phyloP scores from a whole-genome alignment of 1,284 basidiomycete species.

The Puccinia novopanici region DNA sequence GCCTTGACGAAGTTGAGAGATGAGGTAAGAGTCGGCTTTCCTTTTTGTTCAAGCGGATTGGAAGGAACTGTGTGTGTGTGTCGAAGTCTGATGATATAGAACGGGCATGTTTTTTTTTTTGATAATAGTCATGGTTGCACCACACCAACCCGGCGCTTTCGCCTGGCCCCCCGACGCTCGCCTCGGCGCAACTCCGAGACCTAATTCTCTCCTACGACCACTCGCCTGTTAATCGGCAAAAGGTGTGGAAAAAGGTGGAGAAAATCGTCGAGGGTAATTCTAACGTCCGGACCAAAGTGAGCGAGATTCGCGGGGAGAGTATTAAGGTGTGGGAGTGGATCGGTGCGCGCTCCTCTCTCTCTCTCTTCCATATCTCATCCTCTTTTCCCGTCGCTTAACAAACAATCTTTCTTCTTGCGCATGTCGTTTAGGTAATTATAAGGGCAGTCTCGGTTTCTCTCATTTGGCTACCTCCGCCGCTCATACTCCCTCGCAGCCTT shows the following conservation, averaged over 20 bases:
- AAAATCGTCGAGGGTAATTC: conserved; percentile 87
- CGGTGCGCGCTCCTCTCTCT: conserved; percentile 63
- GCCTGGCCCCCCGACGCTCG: conserved; percentile 73
- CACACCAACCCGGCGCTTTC: conserved; percentile 78
- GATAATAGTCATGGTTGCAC: conserved; percentile 70
- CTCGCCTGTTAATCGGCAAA: conserved; percentile 68
- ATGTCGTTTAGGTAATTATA: no score
- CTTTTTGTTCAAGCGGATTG: not conserved
- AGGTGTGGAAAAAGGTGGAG: conserved; percentile 83
- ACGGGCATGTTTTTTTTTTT: not conserved
- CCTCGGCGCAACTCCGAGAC: conserved; percentile 87
- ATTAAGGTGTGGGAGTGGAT: conserved; percentile 65
- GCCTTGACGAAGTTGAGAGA: conserved; percentile 79
- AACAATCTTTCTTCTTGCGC: no score
- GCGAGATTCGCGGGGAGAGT: conserved; percentile 77
- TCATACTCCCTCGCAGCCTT: no score
- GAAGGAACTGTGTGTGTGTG: not conserved
- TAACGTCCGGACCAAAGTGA: conserved; percentile 84
- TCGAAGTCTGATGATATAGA: not conserved
- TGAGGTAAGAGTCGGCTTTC: conserved; percentile 62
- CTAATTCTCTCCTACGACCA: conserved; percentile 80
- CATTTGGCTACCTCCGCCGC: no score
- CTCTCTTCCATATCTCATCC: conserved; percentile 60
- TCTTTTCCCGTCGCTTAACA: no score
- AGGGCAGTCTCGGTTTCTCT: no score